A percentile compares a stretch with the other conserved stretches of the same genome.
phyloP scores from a whole-genome alignment of 2,329 filamentous ascomycete species.

The Aspergillus fischeri region DNA sequence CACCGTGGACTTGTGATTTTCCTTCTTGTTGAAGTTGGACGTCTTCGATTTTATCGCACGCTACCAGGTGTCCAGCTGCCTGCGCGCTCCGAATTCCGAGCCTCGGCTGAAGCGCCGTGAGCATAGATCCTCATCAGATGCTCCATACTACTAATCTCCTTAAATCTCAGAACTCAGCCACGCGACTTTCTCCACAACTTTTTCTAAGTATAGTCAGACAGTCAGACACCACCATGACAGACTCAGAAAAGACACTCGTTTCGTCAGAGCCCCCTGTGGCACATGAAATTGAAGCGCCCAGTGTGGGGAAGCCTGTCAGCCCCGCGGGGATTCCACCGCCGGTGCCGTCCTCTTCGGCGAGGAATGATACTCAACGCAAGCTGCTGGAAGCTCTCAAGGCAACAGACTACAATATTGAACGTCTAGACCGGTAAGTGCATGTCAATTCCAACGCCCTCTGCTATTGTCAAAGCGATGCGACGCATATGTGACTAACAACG shows the following conservation, averaged over 20 bases:
- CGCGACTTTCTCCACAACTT: neutral
- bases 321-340: conserved; percentile 10
- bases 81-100: conserved; percentile 17
- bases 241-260: conserved; percentile 14
- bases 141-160: neutral
- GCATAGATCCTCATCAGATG: neutral
- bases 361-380: conserved; percentile 14
- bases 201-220: neutral
- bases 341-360: conserved; percentile 1
- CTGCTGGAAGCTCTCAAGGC: conserved; percentile 24
- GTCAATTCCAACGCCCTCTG: neutral
- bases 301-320: conserved; percentile 21
- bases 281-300: conserved; percentile 16
- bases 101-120: conserved; percentile 21
- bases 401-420: conserved; percentile 27
- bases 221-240: conserved; percentile 16
- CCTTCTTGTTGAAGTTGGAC: neutral
- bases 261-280: conserved; percentile 7
- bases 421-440: conserved; percentile 26
- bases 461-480: neutral
- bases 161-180: neutral
- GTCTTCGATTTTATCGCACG: neutral
- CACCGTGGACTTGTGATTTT: neutral
- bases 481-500: neutral
- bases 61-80: neutral